Base-by-base conservation (phyloP, 2,329 filamentous ascomycete genomes). In the Herpotrichia juniperi region DNA sequence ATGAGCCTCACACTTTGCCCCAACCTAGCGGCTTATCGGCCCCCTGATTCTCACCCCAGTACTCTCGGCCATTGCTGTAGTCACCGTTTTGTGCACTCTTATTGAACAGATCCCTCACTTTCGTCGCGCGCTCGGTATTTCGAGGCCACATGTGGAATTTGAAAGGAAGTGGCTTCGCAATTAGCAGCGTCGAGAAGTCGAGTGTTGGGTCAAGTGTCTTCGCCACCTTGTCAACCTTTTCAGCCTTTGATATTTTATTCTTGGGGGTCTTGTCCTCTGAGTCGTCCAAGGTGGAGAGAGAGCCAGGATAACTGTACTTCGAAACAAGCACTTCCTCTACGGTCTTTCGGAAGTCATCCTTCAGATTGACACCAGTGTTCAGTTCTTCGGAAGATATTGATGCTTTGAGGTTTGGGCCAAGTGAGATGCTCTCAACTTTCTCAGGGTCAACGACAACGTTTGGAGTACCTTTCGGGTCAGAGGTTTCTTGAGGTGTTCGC, bases 121-220 rank as follows among this genome's bases (percentile, higher is more conserved):
- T 61, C 7, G 62, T 62, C 1, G 67, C 73, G 7, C 75, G 68
- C 4, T 56, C 54, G 14, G 58, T 44, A 45, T 66, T 56, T 3
- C 77, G 70, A 3, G 77, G 67, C 39, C 49, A 62, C 21, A 79
- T 64, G 10, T 70, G 49, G 56, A 79, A 79, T 34, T 72, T 68
- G 66, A 79, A 79, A 0, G 76, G 77, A 14, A 74, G 57, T 1
- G 77, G 77, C 51, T 79, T 79, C 1, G 77, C 76, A 40, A 79
- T 79, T 26, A 79, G 69, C 10, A 79, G 60, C 11, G 73, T 76
- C 11, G 74, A 73, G 59, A 73, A 78, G 54, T 77, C 68, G 31
- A 78, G 72, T 1, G 77, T 78, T 1, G 76, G 76, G 43, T 78
- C 76, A n/a, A 66, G 49, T 37, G 45, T 45, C 32, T 57, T 46